Evolutionary conservation across 2,329 filamentous ascomycete genomes (phyloP).

Genomic region (Diaporthe citri): DNA sequence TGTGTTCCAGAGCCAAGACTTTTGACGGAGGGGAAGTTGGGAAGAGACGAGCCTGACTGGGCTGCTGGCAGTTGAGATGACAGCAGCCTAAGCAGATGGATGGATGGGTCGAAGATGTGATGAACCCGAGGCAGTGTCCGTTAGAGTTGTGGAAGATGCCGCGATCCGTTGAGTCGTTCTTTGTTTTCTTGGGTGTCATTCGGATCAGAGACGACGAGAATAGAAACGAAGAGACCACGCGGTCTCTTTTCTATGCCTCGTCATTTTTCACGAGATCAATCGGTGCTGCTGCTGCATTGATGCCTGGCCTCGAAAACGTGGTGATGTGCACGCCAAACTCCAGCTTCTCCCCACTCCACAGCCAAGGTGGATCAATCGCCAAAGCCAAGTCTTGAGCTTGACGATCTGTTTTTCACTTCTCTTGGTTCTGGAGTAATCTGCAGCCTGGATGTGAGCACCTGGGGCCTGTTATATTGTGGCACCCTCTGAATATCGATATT

Average conservation of each 20-base stretch:
- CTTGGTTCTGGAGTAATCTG: conserved; percentile 23
- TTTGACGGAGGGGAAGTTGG: conserved; percentile 12
- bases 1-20: conserved; percentile 22
- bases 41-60: conserved; percentile 18
- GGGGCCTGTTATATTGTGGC: not conserved
- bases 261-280: not conserved
- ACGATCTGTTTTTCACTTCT: conserved; percentile 9
- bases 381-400: conserved; percentile 23
- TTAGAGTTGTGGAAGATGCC: conserved; percentile 22
- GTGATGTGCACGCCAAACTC: conserved; percentile 1
- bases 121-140: conserved; percentile 29
- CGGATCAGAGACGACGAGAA: not conserved
- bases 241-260: not conserved
- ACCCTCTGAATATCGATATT: not conserved
- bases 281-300: not conserved
- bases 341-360: not conserved
- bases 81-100: conserved; percentile 11
- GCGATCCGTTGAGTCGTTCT: not conserved
- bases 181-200: not conserved
- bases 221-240: not conserved
- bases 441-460: not conserved
- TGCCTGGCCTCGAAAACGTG: conserved; percentile 15
- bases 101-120: conserved; percentile 20
- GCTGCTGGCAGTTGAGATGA: conserved; percentile 14
- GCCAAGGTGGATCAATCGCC: conserved; percentile 26